Base-by-base conservation (phyloP, 345 rosid genomes). In the Physaria fendleri region DNA sequence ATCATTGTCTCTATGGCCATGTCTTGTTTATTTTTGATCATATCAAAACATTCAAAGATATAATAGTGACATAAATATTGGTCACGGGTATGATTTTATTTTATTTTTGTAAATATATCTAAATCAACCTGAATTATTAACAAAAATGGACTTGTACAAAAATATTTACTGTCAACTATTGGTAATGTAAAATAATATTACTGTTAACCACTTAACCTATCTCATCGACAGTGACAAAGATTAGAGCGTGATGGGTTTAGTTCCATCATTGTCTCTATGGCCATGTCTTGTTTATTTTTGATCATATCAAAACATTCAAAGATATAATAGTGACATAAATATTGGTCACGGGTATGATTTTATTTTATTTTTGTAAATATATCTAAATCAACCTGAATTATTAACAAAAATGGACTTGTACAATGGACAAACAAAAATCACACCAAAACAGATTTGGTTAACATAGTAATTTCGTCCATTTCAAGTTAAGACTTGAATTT, bases 31-130 rank as follows among this genome's bases (percentile, higher is more conserved):
- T 13, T 35, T 56, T 39, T 14, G n/a, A n/a, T 35, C 5, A 29
- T 57, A 56, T 57, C 56, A 51, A 40, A 58, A 49, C 35, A 58
- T 32, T 24, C 16, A 9, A 32, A 67, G 43, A 24, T 23, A 41
- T 30, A 48, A 48, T 23, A 21, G 35, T 30, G 52, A 48, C 35
- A 30, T 3, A 8, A 48, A 22, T 57, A 57, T 58, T 58, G 3
- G 45, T 14, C 17, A 33, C 3, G 23, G 59, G 32, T 44, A 8
- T 58, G 53, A 17, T 11, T 32, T 30, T 0, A 2, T 30, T 32
- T 10, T n/a, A n/a, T n/a, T n/a, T n/a, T n/a, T n/a, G n/a, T n/a
- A n/a, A n/a, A n/a, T n/a, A n/a, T n/a, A n/a, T n/a, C n/a, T n/a
- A n/a, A n/a, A n/a, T n/a, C n/a, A n/a, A n/a, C n/a, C n/a, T n/a